Percentiles rank a stretch among this genome's conserved stretches.
phyloP scores from a whole-genome alignment of 1,139 yeast species.

The Insectozyma bohioensis region DNA sequence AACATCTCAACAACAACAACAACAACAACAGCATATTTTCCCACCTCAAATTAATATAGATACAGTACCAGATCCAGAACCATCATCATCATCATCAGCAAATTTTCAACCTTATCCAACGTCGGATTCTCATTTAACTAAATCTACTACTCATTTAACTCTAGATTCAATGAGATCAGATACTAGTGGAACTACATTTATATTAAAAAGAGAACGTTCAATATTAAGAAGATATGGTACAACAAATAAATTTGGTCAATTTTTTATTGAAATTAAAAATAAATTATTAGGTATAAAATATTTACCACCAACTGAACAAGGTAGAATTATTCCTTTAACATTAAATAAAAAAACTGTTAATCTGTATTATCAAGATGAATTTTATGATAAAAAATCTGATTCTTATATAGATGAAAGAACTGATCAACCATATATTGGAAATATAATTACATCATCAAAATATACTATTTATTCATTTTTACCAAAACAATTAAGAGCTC shows the following conservation, averaged over 20 bases:
- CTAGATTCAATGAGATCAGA: conserved; percentile 20
- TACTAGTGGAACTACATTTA: conserved; percentile 21
- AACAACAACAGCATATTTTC: no score
- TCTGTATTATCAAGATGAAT: conserved; percentile 26
- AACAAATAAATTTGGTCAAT: conserved; percentile 17
- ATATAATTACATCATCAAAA: conserved; percentile 81
- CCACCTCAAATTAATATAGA: conserved; percentile 19
- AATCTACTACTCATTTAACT: conserved; percentile 32
- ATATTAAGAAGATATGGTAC: conserved; percentile 12
- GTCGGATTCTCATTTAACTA: conserved; percentile 17
- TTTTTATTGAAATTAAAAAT: conserved; percentile 23
- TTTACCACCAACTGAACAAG: conserved; percentile 59
- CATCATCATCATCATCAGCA: conserved; percentile 5
- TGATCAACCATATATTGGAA: conserved; percentile 60
- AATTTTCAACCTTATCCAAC: conserved; percentile 5
- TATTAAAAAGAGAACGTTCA: conserved; percentile 19
- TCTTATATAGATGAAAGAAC: conserved; percentile 66
- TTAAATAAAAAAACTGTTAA: conserved; percentile 34
- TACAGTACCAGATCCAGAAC: conserved; percentile 11
- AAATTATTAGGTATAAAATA: conserved; percentile 42
- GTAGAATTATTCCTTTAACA: conserved; percentile 72
- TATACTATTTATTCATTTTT: conserved; percentile 79
- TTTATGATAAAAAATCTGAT: conserved; percentile 24
- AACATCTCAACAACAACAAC: no score
- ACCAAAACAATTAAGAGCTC: conserved; percentile 87